Evolutionary conservation across 202 grass and related monocot genomes (phyloP), one percentile per base, ranked within the genome.

Genomic region (Zoysia matrella): DNA sequence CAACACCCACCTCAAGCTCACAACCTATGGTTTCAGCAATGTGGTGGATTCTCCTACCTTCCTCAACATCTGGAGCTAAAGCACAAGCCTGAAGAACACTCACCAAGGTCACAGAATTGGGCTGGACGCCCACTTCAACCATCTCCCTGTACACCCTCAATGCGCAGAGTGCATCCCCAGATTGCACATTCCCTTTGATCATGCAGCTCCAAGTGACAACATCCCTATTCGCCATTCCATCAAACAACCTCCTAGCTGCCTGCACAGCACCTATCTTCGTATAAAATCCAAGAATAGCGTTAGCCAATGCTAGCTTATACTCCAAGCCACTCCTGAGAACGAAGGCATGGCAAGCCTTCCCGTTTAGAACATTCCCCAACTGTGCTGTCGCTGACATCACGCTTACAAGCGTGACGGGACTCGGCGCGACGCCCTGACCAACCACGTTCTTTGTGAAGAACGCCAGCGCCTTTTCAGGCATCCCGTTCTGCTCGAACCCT

Each of bases 201-300:
- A 91, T 83, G 71, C 83, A 91, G 64, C 83, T 93, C 88, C 93
- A 93, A 55, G 93, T 84, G 44, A 96, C 36, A 0, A 92, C 77
- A 82, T 96, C 85, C 81, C 73, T 89, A n/a, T 69, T 14, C 3
- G 5, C 42, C 88, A 87, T 87, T 51, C 49, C 60, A 2, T 85
- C 88, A 16, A 92, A 92, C 49, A 89, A 69, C 65, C 67, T 92
- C 71, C 50, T 66, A 47, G 88, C 81, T 18, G 47, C 53, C 57
- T 71, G 47, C 1, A 85, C 50, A 7, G 42, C 57, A 63, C 83
- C 80, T n/a, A 85, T 58, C 73, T 86, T 91, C 22, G 81, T 48
- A 86, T 92, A 92, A 61, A 92, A 76, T 16, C 79, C 80, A 80
- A 96, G 62, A 63, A 93, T 14, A 69, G 87, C 70, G 84, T 95